These are phyloP conservation scores for Zygnema circumcarinatum DNA, from an alignment of 139 green algal species.

Conservation along the genomic window DNA sequence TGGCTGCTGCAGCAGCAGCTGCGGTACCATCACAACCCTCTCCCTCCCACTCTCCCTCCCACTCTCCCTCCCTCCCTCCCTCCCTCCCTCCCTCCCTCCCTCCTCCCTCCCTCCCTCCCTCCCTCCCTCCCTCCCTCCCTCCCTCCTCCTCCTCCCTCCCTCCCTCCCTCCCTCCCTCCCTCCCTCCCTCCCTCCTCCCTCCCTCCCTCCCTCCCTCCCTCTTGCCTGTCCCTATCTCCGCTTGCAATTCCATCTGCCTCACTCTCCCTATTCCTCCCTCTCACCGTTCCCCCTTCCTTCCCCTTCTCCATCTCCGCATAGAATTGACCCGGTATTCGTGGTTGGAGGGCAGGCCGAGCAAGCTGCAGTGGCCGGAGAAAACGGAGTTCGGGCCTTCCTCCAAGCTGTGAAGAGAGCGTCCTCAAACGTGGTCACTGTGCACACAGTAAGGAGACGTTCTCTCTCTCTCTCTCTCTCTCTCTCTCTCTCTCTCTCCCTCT, in stretches of 20 bases:
- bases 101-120: background rate
- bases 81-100: no score
- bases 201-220: background rate
- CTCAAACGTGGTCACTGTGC: slow-evolving; percentile 27
- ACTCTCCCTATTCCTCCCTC: background rate
- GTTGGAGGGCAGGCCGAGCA: slow-evolving; percentile 31
- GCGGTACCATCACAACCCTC: slow-evolving; percentile 16
- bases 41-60: background rate
- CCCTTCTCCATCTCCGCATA: background rate
- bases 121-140: background rate
- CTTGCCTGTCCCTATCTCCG: no score
- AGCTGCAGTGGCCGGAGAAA: slow-evolving; percentile 38
- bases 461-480: background rate
- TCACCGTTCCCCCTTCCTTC: no score
- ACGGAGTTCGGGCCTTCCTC: slow-evolving; percentile 42
- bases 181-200: background rate
- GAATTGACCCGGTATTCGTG: background rate
- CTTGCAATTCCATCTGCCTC: background rate
- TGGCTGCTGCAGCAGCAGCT: slow-evolving; percentile 29
- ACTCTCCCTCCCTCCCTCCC: background rate
- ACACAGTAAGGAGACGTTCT: slow-evolving; percentile 36
- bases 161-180: background rate
- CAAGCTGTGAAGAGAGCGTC: slow-evolving; percentile 43
- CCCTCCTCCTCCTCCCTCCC: background rate
- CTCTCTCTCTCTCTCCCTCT: background rate